These are phyloP conservation scores for Umbelopsis sp. DNA, from an alignment of 192 early-diverging fungal species.

Conservation along the genomic window DNA sequence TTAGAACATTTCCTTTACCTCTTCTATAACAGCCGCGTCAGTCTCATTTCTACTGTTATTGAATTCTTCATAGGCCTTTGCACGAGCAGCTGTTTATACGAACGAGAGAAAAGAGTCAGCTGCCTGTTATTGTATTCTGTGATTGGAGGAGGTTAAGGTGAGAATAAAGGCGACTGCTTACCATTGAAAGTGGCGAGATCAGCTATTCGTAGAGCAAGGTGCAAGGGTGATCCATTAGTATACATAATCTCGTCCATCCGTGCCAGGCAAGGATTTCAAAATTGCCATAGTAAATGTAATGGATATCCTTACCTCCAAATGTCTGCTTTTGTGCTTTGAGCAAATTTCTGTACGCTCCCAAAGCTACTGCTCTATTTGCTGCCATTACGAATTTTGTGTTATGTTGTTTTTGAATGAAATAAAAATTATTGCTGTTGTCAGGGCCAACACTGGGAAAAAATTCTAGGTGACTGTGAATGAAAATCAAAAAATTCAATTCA, in stretches of 20 bases:
- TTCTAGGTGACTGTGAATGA: background rate
- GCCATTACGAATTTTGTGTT: background rate
- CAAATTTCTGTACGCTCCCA: slow-evolving; percentile 29
- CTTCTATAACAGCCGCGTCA: slow-evolving; percentile 30
- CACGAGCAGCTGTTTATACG: slow-evolving; percentile 25
- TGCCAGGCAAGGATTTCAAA: no score
- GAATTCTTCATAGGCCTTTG: slow-evolving; percentile 30
- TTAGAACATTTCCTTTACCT: slow-evolving; percentile 5
- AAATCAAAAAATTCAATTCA: background rate
- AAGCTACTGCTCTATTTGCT: background rate
- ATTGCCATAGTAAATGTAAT: background rate
- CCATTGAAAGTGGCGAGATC: slow-evolving; percentile 25
- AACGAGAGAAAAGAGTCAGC: no score
- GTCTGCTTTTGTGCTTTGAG: slow-evolving; percentile 31
- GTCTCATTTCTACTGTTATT: slow-evolving; percentile 34
- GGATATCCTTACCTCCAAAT: slow-evolving; percentile 25
- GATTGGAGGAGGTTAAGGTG: background rate
- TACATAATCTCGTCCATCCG: no score
- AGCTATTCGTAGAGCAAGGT: background rate
- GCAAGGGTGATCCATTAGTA: no score
- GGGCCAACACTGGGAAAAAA: background rate
- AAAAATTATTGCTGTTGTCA: background rate
- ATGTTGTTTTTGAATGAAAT: background rate
- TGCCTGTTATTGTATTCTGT: background rate
- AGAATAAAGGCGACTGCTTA: background rate